Conservation (phyloP, 2,329 filamentous ascomycete genomes). For the Basipetospora chlamydospora region DNA sequence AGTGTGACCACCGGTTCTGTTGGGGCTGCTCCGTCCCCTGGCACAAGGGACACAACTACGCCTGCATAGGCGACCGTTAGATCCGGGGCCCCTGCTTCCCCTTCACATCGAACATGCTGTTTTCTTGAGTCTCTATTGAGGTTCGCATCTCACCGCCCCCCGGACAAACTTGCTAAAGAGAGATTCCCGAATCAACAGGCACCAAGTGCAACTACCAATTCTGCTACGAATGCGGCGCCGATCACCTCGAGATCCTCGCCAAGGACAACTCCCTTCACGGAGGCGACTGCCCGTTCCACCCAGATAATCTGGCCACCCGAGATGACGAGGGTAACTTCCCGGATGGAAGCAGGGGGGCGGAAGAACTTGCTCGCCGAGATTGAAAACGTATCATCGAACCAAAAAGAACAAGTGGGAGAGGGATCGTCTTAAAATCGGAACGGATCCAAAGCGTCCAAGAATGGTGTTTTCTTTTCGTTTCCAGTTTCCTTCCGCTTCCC, state of each 20-base stretch:
- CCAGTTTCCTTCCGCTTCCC: too few species aligned
- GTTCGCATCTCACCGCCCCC: too few species aligned
- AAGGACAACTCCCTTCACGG: slow-evolving; percentile 19
- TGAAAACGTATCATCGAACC: too few species aligned
- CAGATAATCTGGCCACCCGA: slow-evolving; percentile 11
- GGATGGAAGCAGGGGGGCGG: too few species aligned
- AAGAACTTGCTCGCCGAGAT: too few species aligned
- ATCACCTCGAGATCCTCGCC: slow-evolving; percentile 16
- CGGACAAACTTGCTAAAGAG: too few species aligned
- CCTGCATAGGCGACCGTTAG: slow-evolving; percentile 9
- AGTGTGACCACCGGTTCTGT: slow-evolving; percentile 20
- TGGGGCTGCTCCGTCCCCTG: slow-evolving; percentile 17
- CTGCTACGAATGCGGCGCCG: slow-evolving; percentile 22
- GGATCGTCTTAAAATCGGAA: too few species aligned
- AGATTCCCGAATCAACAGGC: slow-evolving; percentile 11
- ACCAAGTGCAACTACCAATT: slow-evolving; percentile 15
- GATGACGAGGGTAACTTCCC: too few species aligned
- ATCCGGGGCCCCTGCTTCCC: neutral
- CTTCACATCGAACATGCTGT: neutral
- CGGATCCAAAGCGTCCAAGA: too few species aligned
- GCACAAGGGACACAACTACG: slow-evolving; percentile 10
- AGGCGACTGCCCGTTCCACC: slow-evolving; percentile 16
- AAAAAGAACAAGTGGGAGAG: too few species aligned
- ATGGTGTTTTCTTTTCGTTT: too few species aligned
- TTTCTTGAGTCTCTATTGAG: too few species aligned